Conservation (phyloP, 352 stramenopile species). For the Blastocystis sp. region DNA sequence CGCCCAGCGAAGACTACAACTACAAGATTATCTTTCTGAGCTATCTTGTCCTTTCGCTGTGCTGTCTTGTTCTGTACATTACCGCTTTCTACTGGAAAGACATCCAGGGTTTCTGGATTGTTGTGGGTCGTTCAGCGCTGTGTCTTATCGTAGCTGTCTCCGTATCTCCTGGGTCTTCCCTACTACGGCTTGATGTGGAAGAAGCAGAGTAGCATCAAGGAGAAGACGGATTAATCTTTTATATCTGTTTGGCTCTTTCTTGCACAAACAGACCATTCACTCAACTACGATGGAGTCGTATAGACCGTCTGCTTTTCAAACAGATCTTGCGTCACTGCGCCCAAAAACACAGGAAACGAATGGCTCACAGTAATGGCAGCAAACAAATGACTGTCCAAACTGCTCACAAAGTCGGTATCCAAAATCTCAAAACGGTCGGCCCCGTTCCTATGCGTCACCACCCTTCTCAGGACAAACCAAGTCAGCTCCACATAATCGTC, state of each 20-base stretch:
- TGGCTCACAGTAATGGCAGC: conserved; percentile 57
- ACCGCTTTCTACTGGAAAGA: conserved; percentile 35
- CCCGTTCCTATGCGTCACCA: conserved; percentile 18
- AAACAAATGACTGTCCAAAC: conserved; percentile 52
- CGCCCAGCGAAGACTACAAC: conserved; percentile 57
- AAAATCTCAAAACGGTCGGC: conserved; percentile 52
- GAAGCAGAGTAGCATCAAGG: conserved; percentile 59
- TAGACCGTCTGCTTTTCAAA: conserved; percentile 55
- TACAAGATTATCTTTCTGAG: conserved; percentile 60
- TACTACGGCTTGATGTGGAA: conserved; percentile 67
- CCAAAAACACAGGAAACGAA: conserved; percentile 60
- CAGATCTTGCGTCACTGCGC: conserved; percentile 53
- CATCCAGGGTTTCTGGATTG: conserved; percentile 64
- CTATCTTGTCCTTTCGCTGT: conserved; percentile 44
- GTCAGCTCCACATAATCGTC: conserved; percentile 53
- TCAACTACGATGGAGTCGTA: neutral
- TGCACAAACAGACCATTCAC: conserved; percentile 6
- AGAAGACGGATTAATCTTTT: conserved; percentile 63
- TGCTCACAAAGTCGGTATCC: conserved; percentile 48
- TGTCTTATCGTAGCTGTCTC: conserved; percentile 45
- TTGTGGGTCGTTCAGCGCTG: neutral
- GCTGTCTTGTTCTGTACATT: conserved; percentile 22
- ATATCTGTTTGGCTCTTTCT: neutral
- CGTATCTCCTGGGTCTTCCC: conserved; percentile 60
- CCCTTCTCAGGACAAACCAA: neutral